These are phyloP conservation scores for Pseudogymnoascus sp. DNA, from an alignment of 2,329 filamentous ascomycete species.

Conservation along the genomic window DNA sequence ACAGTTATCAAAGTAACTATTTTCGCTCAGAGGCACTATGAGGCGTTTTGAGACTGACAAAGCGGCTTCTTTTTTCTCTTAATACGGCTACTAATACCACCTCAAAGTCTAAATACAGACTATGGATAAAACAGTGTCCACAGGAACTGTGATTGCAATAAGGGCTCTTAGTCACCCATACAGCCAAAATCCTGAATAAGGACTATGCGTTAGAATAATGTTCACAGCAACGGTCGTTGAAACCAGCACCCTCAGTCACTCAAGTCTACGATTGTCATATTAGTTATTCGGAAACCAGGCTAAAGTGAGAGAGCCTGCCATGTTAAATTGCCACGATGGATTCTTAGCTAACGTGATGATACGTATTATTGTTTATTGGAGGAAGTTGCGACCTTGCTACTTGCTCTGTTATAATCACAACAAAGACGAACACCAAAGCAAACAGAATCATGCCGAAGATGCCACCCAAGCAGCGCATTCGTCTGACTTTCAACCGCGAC, in stretches of 20 bases:
- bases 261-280: background rate
- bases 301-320: background rate
- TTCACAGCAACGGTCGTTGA: background rate
- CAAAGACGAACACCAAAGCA: background rate
- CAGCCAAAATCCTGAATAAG: background rate
- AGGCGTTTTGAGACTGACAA: background rate
- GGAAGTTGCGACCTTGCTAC: background rate
- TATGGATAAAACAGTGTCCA: background rate
- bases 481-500: background rate
- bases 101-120: background rate
- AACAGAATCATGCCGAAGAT: background rate
- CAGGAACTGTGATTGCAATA: background rate
- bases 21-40: background rate
- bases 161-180: background rate
- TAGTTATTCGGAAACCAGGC: background rate
- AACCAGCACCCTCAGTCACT: background rate
- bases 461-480: background rate
- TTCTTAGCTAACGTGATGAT: background rate
- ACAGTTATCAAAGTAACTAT: background rate
- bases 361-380: background rate
- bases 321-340: background rate
- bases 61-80: too few species aligned
- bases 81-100: background rate
- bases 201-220: background rate
- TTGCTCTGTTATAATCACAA: too few species aligned